Evolutionary conservation across 2,329 filamentous ascomycete species (phyloP).

Genomic region (Phyllosticta capitalensis): DNA sequence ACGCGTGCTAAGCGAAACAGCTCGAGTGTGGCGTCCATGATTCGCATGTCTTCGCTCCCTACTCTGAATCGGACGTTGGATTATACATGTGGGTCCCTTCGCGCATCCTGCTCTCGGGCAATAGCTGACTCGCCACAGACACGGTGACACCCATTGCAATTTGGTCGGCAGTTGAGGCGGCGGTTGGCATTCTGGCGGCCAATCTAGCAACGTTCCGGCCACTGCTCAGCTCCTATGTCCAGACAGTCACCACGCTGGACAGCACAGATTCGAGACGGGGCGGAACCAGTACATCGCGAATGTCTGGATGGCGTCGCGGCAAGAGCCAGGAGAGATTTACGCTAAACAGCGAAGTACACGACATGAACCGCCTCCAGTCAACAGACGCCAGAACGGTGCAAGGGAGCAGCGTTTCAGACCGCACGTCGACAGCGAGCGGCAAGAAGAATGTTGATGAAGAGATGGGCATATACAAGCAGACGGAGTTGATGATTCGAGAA

Average conservation of each 20-base stretch:
- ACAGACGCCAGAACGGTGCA: background rate
- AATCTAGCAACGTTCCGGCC: conserved; percentile 2
- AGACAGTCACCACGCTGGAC: background rate
- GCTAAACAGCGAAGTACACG: background rate
- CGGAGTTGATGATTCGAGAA: background rate
- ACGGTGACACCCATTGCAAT: background rate
- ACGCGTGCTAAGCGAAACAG: background rate
- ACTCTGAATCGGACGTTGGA: background rate
- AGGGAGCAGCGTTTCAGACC: background rate
- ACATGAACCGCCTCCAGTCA: background rate
- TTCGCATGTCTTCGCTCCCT: conserved; percentile 2
- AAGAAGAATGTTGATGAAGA: background rate
- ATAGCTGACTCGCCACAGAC: background rate
- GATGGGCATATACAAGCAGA: conserved; percentile 1
- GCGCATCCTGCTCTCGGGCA: background rate
- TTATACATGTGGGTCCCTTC: background rate
- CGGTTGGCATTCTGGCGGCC: background rate
- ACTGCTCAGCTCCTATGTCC: background rate
- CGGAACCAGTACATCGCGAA: background rate
- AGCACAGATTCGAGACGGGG: background rate
- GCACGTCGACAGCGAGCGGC: background rate
- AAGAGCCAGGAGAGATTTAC: background rate
- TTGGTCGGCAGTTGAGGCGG: conserved; percentile 1
- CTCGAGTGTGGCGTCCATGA: background rate
- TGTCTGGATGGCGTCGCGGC: background rate